phyloP scores from a whole-genome alignment of 2,329 filamentous ascomycete species.

The Botrytis galanthina region DNA sequence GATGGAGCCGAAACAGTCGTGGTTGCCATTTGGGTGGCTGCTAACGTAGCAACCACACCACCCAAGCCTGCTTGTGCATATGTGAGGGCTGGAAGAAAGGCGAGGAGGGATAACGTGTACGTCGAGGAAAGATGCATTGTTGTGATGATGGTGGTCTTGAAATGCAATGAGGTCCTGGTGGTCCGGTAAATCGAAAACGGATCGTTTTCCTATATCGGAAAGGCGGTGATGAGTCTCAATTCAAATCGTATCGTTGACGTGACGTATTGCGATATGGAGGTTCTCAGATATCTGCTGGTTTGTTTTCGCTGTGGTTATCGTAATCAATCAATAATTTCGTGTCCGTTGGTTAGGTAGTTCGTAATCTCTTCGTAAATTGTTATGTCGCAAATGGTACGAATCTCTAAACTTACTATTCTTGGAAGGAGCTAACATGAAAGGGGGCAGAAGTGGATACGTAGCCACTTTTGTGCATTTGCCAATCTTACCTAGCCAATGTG shows the following conservation, averaged over 20 bases:
- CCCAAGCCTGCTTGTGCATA: slow-evolving; percentile 16
- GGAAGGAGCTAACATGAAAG: neutral
- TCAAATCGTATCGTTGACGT: neutral
- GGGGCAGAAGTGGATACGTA: neutral
- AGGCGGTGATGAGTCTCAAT: neutral
- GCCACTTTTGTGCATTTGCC: neutral
- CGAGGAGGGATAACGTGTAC: neutral
- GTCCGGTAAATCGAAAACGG: neutral
- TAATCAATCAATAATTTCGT: neutral
- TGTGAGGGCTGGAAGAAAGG: slow-evolving; percentile 4
- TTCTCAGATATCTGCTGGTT: neutral
- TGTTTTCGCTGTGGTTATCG: neutral
- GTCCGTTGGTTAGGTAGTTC: slow-evolving; percentile 8
- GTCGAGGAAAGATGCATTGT: neutral
- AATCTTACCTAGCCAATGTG: neutral
- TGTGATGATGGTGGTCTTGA: neutral
- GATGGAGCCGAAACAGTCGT: neutral
- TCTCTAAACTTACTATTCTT: slow-evolving; percentile 3
- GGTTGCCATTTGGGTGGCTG: slow-evolving; percentile 12
- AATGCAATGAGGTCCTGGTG: neutral
- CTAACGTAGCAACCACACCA: neutral
- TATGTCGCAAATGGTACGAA: neutral
- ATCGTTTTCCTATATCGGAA: neutral
- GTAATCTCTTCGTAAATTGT: slow-evolving; percentile 1
- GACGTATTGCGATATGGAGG: neutral